Conservation (phyloP, 73 alveolate genomes). For the Durusdinium trenchii region DNA sequence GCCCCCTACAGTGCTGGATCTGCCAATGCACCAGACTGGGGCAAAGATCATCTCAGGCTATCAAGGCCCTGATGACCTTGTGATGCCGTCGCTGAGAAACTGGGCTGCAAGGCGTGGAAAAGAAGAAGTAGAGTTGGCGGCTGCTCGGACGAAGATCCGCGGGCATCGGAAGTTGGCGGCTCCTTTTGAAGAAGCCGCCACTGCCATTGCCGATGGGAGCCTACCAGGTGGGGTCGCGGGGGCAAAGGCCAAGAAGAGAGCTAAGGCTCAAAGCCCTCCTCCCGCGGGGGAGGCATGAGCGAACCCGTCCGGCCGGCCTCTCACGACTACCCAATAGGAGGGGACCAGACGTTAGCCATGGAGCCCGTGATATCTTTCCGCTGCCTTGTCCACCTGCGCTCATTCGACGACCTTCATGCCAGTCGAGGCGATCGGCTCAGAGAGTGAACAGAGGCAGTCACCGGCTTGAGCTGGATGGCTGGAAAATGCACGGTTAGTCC, state of each 20-base stretch:
- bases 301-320: no score
- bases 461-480: slow-evolving; percentile 26
- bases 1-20: background rate
- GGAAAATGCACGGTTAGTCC: background rate
- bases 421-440: no score
- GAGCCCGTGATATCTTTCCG: slow-evolving; percentile 22
- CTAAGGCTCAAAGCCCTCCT: background rate
- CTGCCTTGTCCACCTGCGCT: slow-evolving; percentile 39
- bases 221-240: background rate
- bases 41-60: background rate
- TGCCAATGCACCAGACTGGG: background rate
- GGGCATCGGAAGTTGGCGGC: background rate
- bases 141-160: background rate
- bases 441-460: background rate
- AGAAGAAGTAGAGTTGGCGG: background rate
- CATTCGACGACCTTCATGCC: no score
- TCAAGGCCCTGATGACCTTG: no score
- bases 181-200: background rate
- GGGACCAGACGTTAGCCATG: no score
- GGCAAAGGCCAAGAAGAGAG: background rate
- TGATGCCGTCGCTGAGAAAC: background rate
- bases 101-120: background rate
- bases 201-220: background rate
- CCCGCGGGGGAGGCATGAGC: background rate
- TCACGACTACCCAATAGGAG: no score